Base-by-base conservation (phyloP, 2,329 filamentous ascomycete genomes). In the Zasmidium cellare region DNA sequence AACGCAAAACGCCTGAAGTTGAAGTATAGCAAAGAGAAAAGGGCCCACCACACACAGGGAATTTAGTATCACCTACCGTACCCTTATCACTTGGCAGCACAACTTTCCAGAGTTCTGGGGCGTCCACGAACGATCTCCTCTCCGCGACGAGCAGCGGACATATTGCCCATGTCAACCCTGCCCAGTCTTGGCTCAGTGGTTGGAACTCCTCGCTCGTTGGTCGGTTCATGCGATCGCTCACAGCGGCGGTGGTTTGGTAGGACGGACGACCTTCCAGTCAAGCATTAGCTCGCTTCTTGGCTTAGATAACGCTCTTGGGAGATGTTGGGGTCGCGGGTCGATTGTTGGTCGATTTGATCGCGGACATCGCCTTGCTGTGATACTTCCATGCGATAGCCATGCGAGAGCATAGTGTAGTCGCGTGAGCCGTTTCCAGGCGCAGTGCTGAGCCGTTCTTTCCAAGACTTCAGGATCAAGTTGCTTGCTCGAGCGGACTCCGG, bases 301-400 rank as follows among this genome's bases (percentile, higher is more conserved):
- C 47, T 28, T 6, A 50, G 47, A 28, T 28, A 28, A 41, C 35
- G 35, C n/a, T 41, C 35, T 41, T 50, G 47, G 47, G 25, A 25
- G 25, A 19, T n/a, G n/a, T 28, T 31, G 22, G 20, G 28, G n/a
- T 28, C 47, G 47, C 3, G 16, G 11, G 23, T 11, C 18, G 20
- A 47, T 25, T 25, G 28, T 28, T 28, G 47, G 23, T 28, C n/a
- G 2, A 3, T 5, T 50, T 7, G 11, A 28, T n/a, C 9, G 20
- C 47, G 47, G 47, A 50, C 47, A 28, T 50, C 47, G 47, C 47
- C 47, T 50, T 24, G 11, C 28, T 25, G 47, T 50, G 5, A 41
- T 6, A 41, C 7, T n/a, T 41, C 35, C 35, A 14, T 41, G 35
- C 35, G 35, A 41, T 41, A 41, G 35, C 35, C 35, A 41, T 41